Conservation (phyloP, 2,329 filamentous ascomycete species). For the Sclerotinia glacialis region DNA sequence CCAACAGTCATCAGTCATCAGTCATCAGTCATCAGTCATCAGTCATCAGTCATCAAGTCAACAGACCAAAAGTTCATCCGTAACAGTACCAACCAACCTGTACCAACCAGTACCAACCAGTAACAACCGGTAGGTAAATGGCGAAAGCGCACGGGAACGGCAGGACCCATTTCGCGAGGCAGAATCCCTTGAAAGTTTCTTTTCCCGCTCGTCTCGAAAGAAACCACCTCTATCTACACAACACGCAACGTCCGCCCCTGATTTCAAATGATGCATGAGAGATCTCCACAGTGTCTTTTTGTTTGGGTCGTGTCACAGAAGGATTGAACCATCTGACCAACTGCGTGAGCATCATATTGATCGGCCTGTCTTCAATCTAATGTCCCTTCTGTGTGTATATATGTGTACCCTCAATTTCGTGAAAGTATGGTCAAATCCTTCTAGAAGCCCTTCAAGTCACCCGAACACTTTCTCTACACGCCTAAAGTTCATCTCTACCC, state of each 20-base stretch:
- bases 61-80: constrained; percentile 13
- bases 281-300: constrained; percentile 8
- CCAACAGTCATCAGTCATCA: too few species aligned
- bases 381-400: background rate
- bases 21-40: too few species aligned
- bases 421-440: constrained; percentile 3
- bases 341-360: background rate
- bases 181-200: background rate
- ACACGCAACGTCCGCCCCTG: constrained; percentile 4
- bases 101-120: background rate
- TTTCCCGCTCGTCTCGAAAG: background rate
- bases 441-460: constrained; percentile 9
- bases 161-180: constrained; percentile 6
- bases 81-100: background rate
- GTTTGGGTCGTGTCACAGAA: constrained; percentile 20
- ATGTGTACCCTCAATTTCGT: background rate
- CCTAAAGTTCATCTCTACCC: background rate
- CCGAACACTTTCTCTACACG: background rate
- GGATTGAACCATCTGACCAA: constrained; percentile 20
- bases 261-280: constrained; percentile 7
- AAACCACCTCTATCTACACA: background rate
- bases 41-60: too few species aligned
- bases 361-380: background rate
- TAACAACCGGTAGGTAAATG: background rate
- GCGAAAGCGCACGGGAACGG: background rate